Base-by-base conservation (phyloP, 441 rosid species). In the Populus hybrid region DNA sequence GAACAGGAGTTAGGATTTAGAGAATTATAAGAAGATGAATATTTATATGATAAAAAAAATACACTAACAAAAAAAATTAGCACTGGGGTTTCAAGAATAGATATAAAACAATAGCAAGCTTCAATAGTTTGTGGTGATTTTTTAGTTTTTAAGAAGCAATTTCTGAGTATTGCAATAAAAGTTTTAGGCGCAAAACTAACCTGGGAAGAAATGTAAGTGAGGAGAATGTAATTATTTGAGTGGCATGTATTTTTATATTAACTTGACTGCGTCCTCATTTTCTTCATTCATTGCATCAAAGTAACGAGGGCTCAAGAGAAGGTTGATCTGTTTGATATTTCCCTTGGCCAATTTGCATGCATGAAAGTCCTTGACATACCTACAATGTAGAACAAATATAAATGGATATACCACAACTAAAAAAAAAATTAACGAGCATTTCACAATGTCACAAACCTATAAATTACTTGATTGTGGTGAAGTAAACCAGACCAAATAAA, bases 171-270 rank as follows among this genome's bases (percentile, higher is more conserved):
- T 36, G 21, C 80, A 1, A 30, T 67, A 68, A 36, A 24, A 36
- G 68, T 67, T 71, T 3, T 3, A 66, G n/a, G 28, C 64, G 9
- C 64, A n/a, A n/a, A 64, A 74, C 86, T 73, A 35, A 91, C 95
- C 92, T 85, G 23, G 95, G 95, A 80, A 91, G 82, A 75, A n/a
- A n/a, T n/a, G n/a, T n/a, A 91, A 91, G 83, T 89, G 95, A 73
- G n/a, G 95, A 89, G 75, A 91, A 89, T 24, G 93, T 83, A 74
- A 91, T 86, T 34, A 91, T 82, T 59, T 88, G 89, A 67, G 77
- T 72, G n/a, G 65, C 91, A 87, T 8, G 82, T 79, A 66, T 78
- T 84, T 80, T 80, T 82, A n/a, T 71, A 91, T 86, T 78, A 75
- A 79, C 71, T 86, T 67, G 69, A 84, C 76, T 11, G 19, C 61